These are phyloP conservation scores for Lithohypha guttulata DNA, from an alignment of 2,329 filamentous ascomycete species.

Conservation along the genomic window DNA sequence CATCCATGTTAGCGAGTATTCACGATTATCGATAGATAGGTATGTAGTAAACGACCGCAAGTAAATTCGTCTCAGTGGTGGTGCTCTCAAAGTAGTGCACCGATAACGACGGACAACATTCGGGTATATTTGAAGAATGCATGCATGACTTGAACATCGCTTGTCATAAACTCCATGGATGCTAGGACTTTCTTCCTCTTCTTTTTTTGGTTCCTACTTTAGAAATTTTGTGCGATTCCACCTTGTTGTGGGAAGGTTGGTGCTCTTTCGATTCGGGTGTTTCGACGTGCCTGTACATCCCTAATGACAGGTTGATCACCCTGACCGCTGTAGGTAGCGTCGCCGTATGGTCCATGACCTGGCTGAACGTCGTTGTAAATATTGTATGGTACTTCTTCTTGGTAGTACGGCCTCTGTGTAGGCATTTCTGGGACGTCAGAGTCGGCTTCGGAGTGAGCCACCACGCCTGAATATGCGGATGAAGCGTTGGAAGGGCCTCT, in stretches of 20 bases:
- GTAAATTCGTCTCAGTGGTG: constrained; percentile 8
- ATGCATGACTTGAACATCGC: background rate
- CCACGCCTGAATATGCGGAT: constrained; percentile 69
- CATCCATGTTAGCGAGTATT: no score
- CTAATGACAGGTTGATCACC: constrained; percentile 68
- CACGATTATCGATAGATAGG: no score
- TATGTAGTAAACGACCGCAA: no score
- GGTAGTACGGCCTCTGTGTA: constrained; percentile 42
- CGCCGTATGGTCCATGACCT: constrained; percentile 43
- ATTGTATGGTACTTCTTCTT: constrained; percentile 44
- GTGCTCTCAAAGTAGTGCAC: no score
- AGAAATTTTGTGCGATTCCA: constrained; percentile 96
- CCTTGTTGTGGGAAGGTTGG: constrained; percentile 80
- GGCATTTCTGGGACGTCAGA: constrained; percentile 40
- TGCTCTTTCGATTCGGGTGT: constrained; percentile 88
- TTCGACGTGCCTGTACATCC: constrained; percentile 82
- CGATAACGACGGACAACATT: background rate
- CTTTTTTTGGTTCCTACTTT: constrained; percentile 26
- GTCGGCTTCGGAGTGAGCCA: constrained; percentile 48
- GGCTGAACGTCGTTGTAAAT: constrained; percentile 35
- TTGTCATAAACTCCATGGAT: constrained; percentile 4
- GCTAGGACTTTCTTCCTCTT: no score
- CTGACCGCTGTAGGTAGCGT: constrained; percentile 41
- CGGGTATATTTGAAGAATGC: constrained; percentile 7
- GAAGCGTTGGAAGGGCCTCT: constrained; percentile 92